These are phyloP conservation scores for Aphanomyces euteiches DNA, from an alignment of 352 stramenopile genomes.

Conservation along the genomic window DNA sequence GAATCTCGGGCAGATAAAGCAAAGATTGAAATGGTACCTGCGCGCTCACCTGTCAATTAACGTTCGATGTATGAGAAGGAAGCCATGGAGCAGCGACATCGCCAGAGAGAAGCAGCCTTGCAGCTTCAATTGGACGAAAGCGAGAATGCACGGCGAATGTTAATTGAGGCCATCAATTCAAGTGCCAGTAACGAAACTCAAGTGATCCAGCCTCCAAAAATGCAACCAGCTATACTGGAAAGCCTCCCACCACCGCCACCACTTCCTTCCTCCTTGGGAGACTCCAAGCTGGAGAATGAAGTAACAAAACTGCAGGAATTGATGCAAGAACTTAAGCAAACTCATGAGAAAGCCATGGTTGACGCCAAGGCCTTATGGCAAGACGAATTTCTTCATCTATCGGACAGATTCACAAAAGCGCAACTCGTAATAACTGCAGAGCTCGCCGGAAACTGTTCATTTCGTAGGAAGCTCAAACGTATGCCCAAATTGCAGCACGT, in stretches of 20 bases:
- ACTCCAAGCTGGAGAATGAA: background rate
- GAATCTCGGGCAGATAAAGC: too few species aligned
- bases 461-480: slow-evolving; percentile 20
- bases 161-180: slow-evolving; percentile 53
- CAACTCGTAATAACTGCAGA: slow-evolving; percentile 8
- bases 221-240: background rate
- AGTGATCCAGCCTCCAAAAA: background rate
- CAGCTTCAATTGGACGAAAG: slow-evolving; percentile 60
- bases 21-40: too few species aligned
- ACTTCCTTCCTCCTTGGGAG: background rate
- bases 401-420: background rate
- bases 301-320: slow-evolving; percentile 15
- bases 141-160: slow-evolving; percentile 55
- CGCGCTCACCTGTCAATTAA: too few species aligned
- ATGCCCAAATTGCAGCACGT: slow-evolving; percentile 31
- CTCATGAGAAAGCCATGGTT: slow-evolving; percentile 3
- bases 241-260: background rate
- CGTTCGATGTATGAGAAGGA: background rate
- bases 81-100: slow-evolving; percentile 29
- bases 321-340: slow-evolving; percentile 15
- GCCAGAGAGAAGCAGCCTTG: slow-evolving; percentile 37
- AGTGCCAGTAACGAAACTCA: background rate
- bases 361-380: slow-evolving; percentile 26
- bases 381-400: slow-evolving; percentile 19
- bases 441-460: background rate